phyloP scores from a whole-genome alignment of 805 yeast species.

The Candida nanaspora region DNA sequence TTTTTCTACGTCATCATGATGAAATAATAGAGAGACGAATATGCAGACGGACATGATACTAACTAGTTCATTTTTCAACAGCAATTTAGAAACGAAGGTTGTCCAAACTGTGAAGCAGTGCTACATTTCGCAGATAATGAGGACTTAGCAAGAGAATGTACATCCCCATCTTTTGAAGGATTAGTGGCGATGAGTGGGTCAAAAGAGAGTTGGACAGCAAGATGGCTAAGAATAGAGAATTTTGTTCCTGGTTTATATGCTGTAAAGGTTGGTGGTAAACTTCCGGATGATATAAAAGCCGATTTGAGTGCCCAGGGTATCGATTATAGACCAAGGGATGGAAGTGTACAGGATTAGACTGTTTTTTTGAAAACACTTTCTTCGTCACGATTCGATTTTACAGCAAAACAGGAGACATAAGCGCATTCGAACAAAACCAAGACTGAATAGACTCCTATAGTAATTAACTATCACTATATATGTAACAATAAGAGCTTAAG shows the following conservation, averaged over 20 bases:
- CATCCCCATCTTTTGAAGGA: slow-evolving; percentile 96
- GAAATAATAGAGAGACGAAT: background rate
- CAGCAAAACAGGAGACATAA: no score
- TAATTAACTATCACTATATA: no score
- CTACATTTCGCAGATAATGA: slow-evolving; percentile 73
- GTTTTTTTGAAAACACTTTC: background rate
- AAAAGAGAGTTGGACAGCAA: slow-evolving; percentile 87
- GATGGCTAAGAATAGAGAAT: slow-evolving; percentile 88
- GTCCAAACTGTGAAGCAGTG: slow-evolving; percentile 94
- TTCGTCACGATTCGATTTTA: no score
- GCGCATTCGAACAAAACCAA: no score
- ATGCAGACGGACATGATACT: no score
- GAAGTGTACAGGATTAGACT: slow-evolving; percentile 42
- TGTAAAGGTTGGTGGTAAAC: slow-evolving; percentile 83
- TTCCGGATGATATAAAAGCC: slow-evolving; percentile 79
- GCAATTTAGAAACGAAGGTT: slow-evolving; percentile 76
- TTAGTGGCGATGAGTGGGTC: slow-evolving; percentile 85
- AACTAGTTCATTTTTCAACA: slow-evolving; percentile 4
- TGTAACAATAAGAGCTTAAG: no score
- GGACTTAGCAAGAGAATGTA: slow-evolving; percentile 79
- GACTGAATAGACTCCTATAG: no score
- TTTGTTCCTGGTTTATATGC: slow-evolving; percentile 90
- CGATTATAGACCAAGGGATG: slow-evolving; percentile 91
- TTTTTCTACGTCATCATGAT: no score
- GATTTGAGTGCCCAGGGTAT: slow-evolving; percentile 70